A percentile compares a stretch with the other conserved stretches of the same genome.
Conservation (phyloP, 371 early-diverging fungal species). For the Mortierella sp. region DNA sequence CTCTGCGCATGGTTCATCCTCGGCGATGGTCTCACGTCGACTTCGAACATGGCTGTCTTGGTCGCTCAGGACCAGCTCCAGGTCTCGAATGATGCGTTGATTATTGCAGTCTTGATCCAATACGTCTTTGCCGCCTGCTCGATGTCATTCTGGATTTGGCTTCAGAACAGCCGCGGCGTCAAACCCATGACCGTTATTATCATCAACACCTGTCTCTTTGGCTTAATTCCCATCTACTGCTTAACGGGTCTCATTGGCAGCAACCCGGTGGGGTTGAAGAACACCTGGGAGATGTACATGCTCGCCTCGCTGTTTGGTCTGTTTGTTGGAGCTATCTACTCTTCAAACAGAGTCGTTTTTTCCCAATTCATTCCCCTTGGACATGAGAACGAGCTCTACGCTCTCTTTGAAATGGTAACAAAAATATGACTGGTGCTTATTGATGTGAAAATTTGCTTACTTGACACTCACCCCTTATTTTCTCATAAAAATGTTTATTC, state of each 20-base stretch:
- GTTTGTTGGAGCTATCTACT: constrained; percentile 25
- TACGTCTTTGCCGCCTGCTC: constrained; percentile 15
- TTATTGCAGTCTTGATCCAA: constrained; percentile 24
- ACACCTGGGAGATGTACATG: constrained; percentile 25
- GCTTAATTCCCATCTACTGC: constrained; percentile 27
- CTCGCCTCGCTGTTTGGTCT: constrained; percentile 22
- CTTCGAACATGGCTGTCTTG: constrained; percentile 20
- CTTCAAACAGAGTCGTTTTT: constrained; percentile 32
- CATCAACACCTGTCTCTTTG: constrained; percentile 28
- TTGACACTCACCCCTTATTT: background rate
- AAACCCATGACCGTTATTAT: constrained; percentile 24
- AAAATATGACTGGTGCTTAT: background rate
- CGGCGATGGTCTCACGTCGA: constrained; percentile 20
- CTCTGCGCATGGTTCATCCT: constrained; percentile 27
- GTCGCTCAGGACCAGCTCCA: constrained; percentile 28
- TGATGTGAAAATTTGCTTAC: background rate
- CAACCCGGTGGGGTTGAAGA: constrained; percentile 19
- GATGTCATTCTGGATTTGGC: constrained; percentile 33
- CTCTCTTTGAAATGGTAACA: constrained; percentile 27
- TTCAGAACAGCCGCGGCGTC: constrained; percentile 29
- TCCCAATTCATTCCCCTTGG: constrained; percentile 29
- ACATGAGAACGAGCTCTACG: constrained; percentile 34
- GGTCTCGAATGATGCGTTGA: constrained; percentile 19
- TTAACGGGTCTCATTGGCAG: constrained; percentile 20
- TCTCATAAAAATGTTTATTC: background rate